These are phyloP conservation scores for Hsuehochloa calcarea DNA, from an alignment of 176 grass and related monocot species.

Conservation along the genomic window DNA sequence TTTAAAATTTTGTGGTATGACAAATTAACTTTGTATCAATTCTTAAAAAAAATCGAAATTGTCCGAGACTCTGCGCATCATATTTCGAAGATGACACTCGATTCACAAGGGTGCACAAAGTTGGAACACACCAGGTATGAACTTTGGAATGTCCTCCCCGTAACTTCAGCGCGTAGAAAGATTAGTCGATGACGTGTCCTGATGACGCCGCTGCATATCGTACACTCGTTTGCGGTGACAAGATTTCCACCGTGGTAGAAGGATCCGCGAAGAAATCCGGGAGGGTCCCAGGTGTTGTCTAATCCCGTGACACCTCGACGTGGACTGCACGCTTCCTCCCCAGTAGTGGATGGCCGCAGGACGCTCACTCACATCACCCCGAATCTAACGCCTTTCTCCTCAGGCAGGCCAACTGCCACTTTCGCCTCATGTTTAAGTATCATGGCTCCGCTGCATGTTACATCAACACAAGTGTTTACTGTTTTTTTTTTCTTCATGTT, in stretches of 20 bases:
- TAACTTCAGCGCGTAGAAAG: background rate
- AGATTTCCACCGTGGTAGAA: slow-evolving; percentile 13
- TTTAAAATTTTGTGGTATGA: too few species aligned
- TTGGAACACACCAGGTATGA: too few species aligned
- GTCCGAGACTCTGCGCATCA: too few species aligned
- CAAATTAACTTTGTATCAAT: too few species aligned
- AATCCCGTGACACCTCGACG: slow-evolving; percentile 37
- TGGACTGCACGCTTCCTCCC: slow-evolving; percentile 47
- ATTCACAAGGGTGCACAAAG: too few species aligned
- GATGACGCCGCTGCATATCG: background rate
- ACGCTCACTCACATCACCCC: slow-evolving; percentile 9
- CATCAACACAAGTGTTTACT: background rate
- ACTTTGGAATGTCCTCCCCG: too few species aligned
- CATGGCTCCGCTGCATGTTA: background rate
- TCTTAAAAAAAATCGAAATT: too few species aligned
- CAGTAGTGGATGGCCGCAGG: slow-evolving; percentile 27
- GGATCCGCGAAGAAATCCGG: slow-evolving; percentile 31
- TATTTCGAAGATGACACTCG: too few species aligned
- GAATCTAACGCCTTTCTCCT: slow-evolving; percentile 1
- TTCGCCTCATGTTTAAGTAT: slow-evolving; percentile 6
- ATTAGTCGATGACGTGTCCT: background rate
- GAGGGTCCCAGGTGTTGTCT: slow-evolving; percentile 32
- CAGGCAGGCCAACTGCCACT: slow-evolving; percentile 45
- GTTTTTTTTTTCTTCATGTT: background rate
- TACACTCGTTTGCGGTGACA: background rate